Conservation (phyloP, 2,329 filamentous ascomycete species). For the Clonostachys solani region DNA sequence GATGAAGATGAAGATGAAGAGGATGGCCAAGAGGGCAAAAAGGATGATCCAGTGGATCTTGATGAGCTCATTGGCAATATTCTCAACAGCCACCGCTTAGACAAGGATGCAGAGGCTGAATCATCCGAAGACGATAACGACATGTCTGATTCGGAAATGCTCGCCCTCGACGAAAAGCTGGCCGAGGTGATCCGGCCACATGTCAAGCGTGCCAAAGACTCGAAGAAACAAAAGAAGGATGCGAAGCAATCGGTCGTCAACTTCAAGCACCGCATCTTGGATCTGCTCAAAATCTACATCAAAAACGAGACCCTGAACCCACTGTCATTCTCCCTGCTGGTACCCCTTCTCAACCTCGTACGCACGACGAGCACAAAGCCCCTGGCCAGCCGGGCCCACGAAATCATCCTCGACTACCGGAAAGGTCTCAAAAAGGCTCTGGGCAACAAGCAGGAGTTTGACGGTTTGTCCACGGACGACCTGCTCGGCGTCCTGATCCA, state of each 20-base stretch:
- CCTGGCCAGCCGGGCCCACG: constrained; percentile 67
- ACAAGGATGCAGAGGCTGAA: constrained; percentile 53
- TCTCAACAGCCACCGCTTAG: constrained; percentile 65
- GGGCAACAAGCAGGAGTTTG: constrained; percentile 15
- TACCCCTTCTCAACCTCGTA: constrained; percentile 73
- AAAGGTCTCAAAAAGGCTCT: constrained; percentile 59
- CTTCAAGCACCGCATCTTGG: constrained; percentile 92
- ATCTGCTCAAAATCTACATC: constrained; percentile 80
- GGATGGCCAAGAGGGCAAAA: constrained; percentile 33
- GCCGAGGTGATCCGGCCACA: constrained; percentile 81
- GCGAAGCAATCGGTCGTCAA: constrained; percentile 86
- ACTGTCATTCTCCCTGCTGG: constrained; percentile 63
- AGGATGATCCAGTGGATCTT: constrained; percentile 44
- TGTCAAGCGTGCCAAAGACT: constrained; percentile 52
- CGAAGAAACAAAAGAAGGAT: constrained; percentile 80
- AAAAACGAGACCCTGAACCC: constrained; percentile 69
- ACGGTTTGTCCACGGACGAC: constrained; percentile 34
- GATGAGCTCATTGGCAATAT: constrained; percentile 77
- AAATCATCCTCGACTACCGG: constrained; percentile 69
- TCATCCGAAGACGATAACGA: constrained; percentile 64
- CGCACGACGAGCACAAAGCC: constrained; percentile 74
- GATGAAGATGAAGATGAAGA: constrained; percentile 33
- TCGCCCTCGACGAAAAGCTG: constrained; percentile 78
- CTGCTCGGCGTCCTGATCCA: constrained; percentile 55
- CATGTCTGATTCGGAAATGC: constrained; percentile 97